Conservation (phyloP, 371 early-diverging fungal species). For the Entomophthora muscae region DNA sequence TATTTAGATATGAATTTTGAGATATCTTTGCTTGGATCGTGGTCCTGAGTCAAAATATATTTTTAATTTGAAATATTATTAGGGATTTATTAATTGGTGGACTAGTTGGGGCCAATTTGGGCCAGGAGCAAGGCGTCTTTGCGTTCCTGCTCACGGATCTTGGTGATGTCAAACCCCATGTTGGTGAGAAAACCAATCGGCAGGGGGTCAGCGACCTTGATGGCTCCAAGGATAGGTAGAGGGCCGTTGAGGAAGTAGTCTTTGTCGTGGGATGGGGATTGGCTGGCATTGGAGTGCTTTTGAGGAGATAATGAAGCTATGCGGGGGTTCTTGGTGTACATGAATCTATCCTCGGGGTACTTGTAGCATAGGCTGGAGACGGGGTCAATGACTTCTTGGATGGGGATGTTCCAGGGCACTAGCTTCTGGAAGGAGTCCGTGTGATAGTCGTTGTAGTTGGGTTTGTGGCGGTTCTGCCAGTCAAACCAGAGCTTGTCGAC, state of each 20-base stretch:
- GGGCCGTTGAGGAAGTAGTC: neutral
- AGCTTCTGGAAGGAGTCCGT: neutral
- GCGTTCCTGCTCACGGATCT: neutral
- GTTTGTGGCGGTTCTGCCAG: neutral
- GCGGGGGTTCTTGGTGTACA: neutral
- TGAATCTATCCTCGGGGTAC: neutral
- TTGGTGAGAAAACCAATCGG: neutral
- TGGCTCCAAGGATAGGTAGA: neutral
- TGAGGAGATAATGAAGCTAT: neutral
- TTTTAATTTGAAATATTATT: no score
- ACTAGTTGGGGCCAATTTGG: no score
- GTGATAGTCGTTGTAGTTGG: neutral
- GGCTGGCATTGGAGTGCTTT: neutral
- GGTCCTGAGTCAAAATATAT: no score
- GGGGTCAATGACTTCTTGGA: neutral
- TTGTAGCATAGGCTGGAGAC: neutral
- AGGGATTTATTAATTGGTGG: no score
- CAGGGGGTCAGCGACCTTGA: neutral
- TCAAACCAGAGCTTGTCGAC: conserved; percentile 10
- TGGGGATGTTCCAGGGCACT: neutral
- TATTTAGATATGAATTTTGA: no score
- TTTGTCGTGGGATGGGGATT: neutral
- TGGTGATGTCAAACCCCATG: neutral
- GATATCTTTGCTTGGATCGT: no score
- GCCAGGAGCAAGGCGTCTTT: neutral